Evolutionary conservation across 192 early-diverging fungal genomes (phyloP).

Genomic region (Coemansia sp.): DNA sequence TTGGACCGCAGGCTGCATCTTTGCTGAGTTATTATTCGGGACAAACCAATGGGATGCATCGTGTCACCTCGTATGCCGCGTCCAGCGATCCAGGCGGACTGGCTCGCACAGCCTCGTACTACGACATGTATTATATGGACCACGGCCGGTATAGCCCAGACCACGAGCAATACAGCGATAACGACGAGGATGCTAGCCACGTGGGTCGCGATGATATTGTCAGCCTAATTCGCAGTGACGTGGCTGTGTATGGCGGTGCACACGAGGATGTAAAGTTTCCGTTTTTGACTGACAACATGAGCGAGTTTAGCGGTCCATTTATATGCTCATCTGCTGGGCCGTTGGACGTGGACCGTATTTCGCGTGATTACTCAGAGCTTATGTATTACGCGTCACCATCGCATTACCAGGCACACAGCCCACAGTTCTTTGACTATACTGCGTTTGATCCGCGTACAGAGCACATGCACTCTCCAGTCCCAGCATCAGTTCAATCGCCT

Average conservation of each 20-base stretch:
- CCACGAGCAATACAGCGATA: not conserved
- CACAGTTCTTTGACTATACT: not conserved
- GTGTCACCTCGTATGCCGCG: slow-evolving; percentile 35
- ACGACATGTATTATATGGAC: slow-evolving; percentile 10
- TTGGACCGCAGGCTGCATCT: slow-evolving; percentile 24
- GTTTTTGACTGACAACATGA: slow-evolving; percentile 44
- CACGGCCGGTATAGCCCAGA: not conserved
- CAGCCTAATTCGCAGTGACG: slow-evolving; percentile 41
- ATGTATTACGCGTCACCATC: not conserved
- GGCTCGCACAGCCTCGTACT: slow-evolving; percentile 9
- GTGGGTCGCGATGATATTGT: slow-evolving; percentile 15
- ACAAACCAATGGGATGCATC: slow-evolving; percentile 2
- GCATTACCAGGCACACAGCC: not conserved
- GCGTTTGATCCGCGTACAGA: not conserved
- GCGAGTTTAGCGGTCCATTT: slow-evolving; percentile 38
- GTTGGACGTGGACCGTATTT: slow-evolving; percentile 11
- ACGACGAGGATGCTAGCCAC: slow-evolving; percentile 3
- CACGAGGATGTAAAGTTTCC: slow-evolving; percentile 52
- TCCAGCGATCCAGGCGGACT: slow-evolving; percentile 23
- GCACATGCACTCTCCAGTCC: not conserved
- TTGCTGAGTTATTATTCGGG: slow-evolving; percentile 20
- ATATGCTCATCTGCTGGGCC: slow-evolving; percentile 31
- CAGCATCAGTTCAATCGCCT: not conserved
- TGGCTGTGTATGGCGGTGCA: slow-evolving; percentile 44
- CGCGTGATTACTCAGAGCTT: slow-evolving; percentile 19